A percentile compares a stretch with the other conserved stretches of the same genome.
phyloP scores from a whole-genome alignment of 2,329 filamentous ascomycete species.

The Neurospora sp. region DNA sequence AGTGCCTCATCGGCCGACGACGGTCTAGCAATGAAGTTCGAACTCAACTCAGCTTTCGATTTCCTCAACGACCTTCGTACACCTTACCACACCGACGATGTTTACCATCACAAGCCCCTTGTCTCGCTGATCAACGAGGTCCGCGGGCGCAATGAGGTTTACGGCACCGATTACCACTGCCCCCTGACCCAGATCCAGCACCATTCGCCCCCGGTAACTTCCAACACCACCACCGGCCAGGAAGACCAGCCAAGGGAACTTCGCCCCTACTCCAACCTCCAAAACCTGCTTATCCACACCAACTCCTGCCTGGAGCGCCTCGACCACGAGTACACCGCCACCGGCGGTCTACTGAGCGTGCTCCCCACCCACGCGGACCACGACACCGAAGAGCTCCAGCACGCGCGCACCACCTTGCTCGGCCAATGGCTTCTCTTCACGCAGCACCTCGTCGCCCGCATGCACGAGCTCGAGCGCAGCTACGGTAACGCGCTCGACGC shows the following conservation, averaged over 20 bases:
- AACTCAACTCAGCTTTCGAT: constrained; percentile 14
- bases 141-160: constrained; percentile 29
- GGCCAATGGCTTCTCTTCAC: constrained; percentile 48
- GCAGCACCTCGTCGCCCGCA: constrained; percentile 42
- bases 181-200: constrained; percentile 36
- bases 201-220: constrained; percentile 35
- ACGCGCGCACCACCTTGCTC: constrained; percentile 41
- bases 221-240: constrained; percentile 9
- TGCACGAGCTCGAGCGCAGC: constrained; percentile 47
- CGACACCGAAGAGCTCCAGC: constrained; percentile 27
- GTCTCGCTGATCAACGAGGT: constrained; percentile 30
- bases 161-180: constrained; percentile 20
- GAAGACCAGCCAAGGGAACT: constrained; percentile 7
- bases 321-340: constrained; percentile 47
- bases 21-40: constrained; percentile 20
- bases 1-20: background rate
- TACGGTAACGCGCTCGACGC: constrained; percentile 42
- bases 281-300: constrained; percentile 44
- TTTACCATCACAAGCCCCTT: constrained; percentile 32
- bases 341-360: constrained; percentile 46
- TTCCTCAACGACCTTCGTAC: constrained; percentile 33
- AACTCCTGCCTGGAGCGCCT: constrained; percentile 50
- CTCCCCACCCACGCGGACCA: constrained; percentile 34
- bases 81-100: constrained; percentile 38
- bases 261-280: constrained; percentile 36